Base-by-base conservation (phyloP, 768 basidiomycete genomes). In the Tricholomella constricta region DNA sequence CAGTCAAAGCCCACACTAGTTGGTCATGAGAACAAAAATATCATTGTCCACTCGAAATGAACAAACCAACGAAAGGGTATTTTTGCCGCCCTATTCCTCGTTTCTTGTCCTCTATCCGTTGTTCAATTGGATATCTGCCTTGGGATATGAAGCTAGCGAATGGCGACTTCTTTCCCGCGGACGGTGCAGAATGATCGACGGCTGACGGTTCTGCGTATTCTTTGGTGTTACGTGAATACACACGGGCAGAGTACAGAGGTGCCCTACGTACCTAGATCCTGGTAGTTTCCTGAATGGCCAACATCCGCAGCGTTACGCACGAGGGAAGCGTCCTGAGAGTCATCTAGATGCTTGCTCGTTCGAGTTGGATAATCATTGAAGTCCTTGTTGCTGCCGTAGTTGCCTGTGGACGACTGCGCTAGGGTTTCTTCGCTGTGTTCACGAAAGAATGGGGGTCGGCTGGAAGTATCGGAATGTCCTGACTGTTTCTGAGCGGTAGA, bases 101-200 rank as follows among this genome's bases (percentile, higher is more conserved):
- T 65, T 82, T 88, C 77, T 96, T 96, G 64, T 91, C 79, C 64
- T 94, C 89, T 64, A 97, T 94, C 44, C 88, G 81, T 63, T 95
- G 88, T 55, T 89, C 82, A 26, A 89, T 35, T 4, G 88, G 87
- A 52, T 86, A 85, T 52, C 71, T 76, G 9, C 77, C 81, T 31
- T 62, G 61, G 11, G 73, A 71, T n/a, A 85, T 51, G 31, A 84
- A 73, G 42, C 63, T 70, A 8, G 63, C 62, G 3, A 83, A 69
- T 3, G 75, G 70, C 3, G 65, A 68, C 2, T 65, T 65, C 57
- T 81, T 81, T 57, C 78, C 78, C n/a, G 64, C 54, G 14, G 61
- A 41, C 7, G 65, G 68, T 44, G 65, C 55, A 4, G 62, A 36
- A 57, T 43, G 56, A 55, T 60, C 70, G 52, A 27, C 49, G 48